These are phyloP conservation scores for Dissophora globulifera DNA, from an alignment of 192 early-diverging fungal species.

Conservation along the genomic window DNA sequence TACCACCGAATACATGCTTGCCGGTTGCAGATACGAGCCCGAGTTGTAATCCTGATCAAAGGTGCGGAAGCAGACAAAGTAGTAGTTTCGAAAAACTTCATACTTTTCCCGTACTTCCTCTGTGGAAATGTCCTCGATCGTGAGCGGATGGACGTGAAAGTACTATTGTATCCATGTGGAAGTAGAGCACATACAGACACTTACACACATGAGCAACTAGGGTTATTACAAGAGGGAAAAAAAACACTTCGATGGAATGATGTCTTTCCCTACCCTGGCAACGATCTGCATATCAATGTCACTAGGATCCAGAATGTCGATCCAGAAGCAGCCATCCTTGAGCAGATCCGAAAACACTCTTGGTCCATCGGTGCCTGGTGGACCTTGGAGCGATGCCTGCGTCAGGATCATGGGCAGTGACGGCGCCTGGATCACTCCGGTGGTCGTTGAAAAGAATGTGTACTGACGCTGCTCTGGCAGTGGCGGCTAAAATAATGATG, in stretches of 20 bases:
- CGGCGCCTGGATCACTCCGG: conserved; percentile 45
- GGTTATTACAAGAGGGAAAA: no score
- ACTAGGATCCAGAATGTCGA: conserved; percentile 69
- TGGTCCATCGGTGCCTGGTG: conserved; percentile 10
- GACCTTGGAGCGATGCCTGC: conserved; percentile 7
- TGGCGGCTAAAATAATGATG: conserved; percentile 21
- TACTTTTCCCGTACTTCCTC: conserved; percentile 95
- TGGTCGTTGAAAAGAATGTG: conserved; percentile 52
- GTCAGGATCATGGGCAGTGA: conserved; percentile 44
- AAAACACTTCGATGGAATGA: not conserved
- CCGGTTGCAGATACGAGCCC: conserved; percentile 71
- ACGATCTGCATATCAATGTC: conserved; percentile 67
- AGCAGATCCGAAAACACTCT: conserved; percentile 52
- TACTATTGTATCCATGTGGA: no score
- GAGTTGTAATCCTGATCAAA: conserved; percentile 76
- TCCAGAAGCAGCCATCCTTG: conserved; percentile 74
- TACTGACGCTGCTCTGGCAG: conserved; percentile 25
- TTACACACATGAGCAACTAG: no score
- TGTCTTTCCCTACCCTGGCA: conserved; percentile 62
- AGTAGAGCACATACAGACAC: no score
- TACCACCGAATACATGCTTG: conserved; percentile 74
- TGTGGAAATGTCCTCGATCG: conserved; percentile 88
- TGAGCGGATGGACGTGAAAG: conserved; percentile 82
- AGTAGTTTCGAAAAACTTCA: conserved; percentile 88
- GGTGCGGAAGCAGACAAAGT: conserved; percentile 89